Evolutionary conservation across 208 protist genomes (phyloP).

Genomic region (Lotmaria passim): DNA sequence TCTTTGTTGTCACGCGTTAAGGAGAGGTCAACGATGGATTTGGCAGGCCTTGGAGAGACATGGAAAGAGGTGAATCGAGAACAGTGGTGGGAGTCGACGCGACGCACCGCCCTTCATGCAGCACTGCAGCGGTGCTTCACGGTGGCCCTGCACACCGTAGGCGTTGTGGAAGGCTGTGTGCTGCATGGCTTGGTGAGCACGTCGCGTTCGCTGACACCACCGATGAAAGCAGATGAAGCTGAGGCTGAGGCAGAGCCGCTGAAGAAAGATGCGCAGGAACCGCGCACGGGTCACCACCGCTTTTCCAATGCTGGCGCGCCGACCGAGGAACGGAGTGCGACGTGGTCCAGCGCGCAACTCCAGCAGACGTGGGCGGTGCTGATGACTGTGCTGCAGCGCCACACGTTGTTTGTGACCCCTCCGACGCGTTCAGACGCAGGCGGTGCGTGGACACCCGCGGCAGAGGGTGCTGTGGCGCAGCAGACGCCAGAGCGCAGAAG

Average conservation of each 20-base stretch:
- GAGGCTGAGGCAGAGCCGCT: not conserved
- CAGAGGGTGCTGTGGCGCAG: not conserved
- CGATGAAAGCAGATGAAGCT: not conserved
- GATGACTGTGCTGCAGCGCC: constrained; percentile 7
- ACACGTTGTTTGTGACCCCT: constrained; percentile 11
- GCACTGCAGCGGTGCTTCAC: constrained; percentile 35
- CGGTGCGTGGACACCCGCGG: not conserved
- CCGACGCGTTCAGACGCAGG: not conserved
- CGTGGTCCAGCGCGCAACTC: not conserved
- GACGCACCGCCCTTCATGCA: constrained; percentile 1
- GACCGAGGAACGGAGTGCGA: too few relatives aligned
- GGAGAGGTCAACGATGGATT: too few relatives aligned
- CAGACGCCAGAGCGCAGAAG: not conserved
- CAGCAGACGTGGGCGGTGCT: constrained; percentile 20
- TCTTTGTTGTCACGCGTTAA: too few relatives aligned
- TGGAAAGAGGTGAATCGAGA: not conserved
- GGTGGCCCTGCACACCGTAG: constrained; percentile 23
- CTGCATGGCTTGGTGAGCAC: constrained; percentile 9
- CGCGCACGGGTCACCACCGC: too few relatives aligned
- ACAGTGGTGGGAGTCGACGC: constrained; percentile 21
- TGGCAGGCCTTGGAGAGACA: constrained; percentile 18
- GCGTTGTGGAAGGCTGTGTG: constrained; percentile 22
- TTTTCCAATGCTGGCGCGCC: too few relatives aligned
- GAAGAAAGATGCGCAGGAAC: too few relatives aligned
- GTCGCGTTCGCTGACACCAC: not conserved